Percentiles rank a stretch among this genome's conserved stretches.
phyloP scores from a whole-genome alignment of 768 basidiomycete species.

The Leccinum sublutescens region DNA sequence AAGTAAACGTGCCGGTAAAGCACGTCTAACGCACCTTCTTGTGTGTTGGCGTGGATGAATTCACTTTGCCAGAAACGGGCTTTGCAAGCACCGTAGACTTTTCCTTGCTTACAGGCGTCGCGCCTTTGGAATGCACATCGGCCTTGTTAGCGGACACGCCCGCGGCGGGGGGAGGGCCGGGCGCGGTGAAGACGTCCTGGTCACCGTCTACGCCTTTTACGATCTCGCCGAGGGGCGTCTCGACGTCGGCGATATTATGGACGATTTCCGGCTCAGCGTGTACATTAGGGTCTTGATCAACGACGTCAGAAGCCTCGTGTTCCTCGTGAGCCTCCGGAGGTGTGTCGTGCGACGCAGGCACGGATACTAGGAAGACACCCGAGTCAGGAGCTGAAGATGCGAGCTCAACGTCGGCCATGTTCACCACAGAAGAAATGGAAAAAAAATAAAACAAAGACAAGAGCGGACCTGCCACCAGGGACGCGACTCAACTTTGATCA shows the following conservation, averaged over 20 bases:
- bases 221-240: constrained; percentile 16
- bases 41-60: constrained; percentile 53
- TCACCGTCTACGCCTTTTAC: constrained; percentile 13
- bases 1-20: constrained; percentile 19
- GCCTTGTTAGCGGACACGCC: constrained; percentile 28
- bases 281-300: constrained; percentile 26
- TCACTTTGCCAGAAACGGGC: constrained; percentile 44
- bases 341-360: constrained; percentile 18
- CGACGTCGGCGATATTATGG: constrained; percentile 20
- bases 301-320: constrained; percentile 40
- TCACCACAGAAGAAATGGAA: constrained; percentile 20
- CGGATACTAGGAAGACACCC: constrained; percentile 22
- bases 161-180: constrained; percentile 14
- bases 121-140: constrained; percentile 24
- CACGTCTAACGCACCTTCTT: constrained; percentile 58
- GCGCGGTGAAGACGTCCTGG: constrained; percentile 18
- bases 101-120: constrained; percentile 26
- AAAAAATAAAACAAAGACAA: constrained; percentile 9
- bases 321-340: constrained; percentile 31
- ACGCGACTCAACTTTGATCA: constrained; percentile 16
- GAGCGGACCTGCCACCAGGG: constrained; percentile 5
- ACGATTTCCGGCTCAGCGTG: constrained; percentile 20
- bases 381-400: constrained; percentile 17
- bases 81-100: constrained; percentile 43
- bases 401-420: constrained; percentile 39